A percentile compares a stretch with the other conserved stretches of the same genome.
These are phyloP conservation scores for Podospora didyma DNA, from an alignment of 495 filamentous ascomycete species.

Conservation along the genomic window DNA sequence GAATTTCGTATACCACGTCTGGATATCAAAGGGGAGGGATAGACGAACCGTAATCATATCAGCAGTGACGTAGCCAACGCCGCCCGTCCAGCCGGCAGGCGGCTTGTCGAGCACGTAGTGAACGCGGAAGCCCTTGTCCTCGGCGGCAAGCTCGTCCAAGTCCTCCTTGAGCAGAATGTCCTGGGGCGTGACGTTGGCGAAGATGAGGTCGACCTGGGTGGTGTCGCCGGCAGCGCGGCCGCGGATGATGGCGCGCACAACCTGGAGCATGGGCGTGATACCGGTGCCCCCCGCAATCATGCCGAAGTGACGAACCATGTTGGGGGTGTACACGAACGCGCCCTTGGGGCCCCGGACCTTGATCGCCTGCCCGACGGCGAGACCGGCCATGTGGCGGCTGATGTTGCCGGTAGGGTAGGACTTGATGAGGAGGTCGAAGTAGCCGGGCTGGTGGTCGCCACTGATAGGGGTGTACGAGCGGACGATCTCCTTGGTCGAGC, in stretches of 20 bases:
- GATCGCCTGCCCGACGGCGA: constrained; percentile 81
- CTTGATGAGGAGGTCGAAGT: constrained; percentile 96
- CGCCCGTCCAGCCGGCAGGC: constrained; percentile 81
- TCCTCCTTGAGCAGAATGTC: constrained; percentile 93
- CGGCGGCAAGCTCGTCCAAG: constrained; percentile 68
- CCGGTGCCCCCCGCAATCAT: constrained; percentile 98
- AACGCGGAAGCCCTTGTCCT: constrained; percentile 76
- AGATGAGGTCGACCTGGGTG: constrained; percentile 89
- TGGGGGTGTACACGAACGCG: constrained; percentile 92
- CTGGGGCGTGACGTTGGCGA: constrained; percentile 89
- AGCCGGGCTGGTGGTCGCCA: constrained; percentile 84
- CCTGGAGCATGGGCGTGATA: constrained; percentile 97
- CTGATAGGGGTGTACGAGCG: constrained; percentile 97
- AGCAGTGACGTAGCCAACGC: constrained; percentile 86
- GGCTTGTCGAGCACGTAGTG: constrained; percentile 97
- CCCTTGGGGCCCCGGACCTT: constrained; percentile 90
- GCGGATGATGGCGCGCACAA: constrained; percentile 84
- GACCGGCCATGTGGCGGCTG: constrained; percentile 78
- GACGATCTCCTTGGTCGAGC: constrained; percentile 78
- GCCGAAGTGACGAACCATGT: constrained; percentile 89
- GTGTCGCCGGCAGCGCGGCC: constrained; percentile 74
- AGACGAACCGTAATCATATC: constrained; percentile 86
- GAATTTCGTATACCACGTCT: neutral
- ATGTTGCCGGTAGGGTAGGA: constrained; percentile 96
- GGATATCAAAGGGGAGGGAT: neutral